phyloP scores from a whole-genome alignment of 306 rosid species.

The Glycine tomentella region DNA sequence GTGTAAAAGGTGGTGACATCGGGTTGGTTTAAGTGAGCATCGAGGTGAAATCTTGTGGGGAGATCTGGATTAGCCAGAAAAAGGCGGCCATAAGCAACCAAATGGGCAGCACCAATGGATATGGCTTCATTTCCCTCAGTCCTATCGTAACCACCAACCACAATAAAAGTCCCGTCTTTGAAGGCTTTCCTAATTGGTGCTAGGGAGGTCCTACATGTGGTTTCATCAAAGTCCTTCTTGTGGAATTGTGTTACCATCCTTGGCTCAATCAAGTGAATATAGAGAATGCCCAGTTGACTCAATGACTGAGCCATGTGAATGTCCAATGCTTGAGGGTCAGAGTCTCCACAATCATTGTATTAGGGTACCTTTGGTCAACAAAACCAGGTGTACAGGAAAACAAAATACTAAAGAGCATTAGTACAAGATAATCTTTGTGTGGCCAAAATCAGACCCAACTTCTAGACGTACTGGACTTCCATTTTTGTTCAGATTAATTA shows the following conservation, averaged over 20 bases:
- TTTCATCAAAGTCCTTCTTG: too few species aligned
- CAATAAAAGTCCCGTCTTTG: conserved; percentile 58
- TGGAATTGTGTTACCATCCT: conserved; percentile 54
- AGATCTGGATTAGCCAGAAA: conserved; percentile 72
- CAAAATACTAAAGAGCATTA: too few species aligned
- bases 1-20: conserved; percentile 48
- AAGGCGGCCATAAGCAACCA: conserved; percentile 58
- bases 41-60: conserved; percentile 53
- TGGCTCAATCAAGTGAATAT: conserved; percentile 70
- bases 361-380: too few species aligned
- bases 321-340: conserved; percentile 63
- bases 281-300: conserved; percentile 53
- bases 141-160: conserved; percentile 57
- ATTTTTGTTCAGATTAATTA: too few species aligned
- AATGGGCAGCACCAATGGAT: conserved; percentile 43
- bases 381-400: too few species aligned
- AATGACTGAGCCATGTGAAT: conserved; percentile 58
- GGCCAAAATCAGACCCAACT: too few species aligned
- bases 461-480: too few species aligned
- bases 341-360: conserved; percentile 43
- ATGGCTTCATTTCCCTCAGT: conserved; percentile 55
- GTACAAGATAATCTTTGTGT: too few species aligned
- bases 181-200: conserved; percentile 57
- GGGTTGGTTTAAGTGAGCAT: conserved; percentile 54
- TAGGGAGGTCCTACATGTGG: conserved; percentile 7